Evolutionary conservation across 257 asterid species (phyloP).

Genomic region (Paulownia fortunei): DNA sequence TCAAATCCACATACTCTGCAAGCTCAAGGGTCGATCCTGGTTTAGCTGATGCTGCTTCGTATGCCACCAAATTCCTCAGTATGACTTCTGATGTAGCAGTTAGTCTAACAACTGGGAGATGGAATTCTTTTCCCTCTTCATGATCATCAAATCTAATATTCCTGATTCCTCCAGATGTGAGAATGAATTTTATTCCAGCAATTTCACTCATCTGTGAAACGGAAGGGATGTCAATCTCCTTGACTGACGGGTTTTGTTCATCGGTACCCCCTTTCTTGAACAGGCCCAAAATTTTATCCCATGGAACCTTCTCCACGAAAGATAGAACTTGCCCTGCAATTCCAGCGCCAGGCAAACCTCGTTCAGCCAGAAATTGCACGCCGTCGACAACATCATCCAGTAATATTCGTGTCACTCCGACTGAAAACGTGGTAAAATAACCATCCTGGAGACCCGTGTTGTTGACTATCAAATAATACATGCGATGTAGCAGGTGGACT

Average conservation of each 20-base stretch:
- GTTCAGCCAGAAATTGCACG: conserved; percentile 3
- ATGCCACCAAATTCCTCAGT: conserved; percentile 59
- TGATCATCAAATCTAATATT: conserved; percentile 34
- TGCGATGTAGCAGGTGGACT: conserved; percentile 37
- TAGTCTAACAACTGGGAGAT: conserved; percentile 53
- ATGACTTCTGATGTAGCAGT: conserved; percentile 47
- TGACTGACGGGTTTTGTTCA: not conserved
- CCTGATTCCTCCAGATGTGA: conserved; percentile 37
- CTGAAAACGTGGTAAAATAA: not conserved
- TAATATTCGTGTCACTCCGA: not conserved
- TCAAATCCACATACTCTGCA: conserved; percentile 56
- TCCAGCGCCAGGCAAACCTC: conserved; percentile 24
- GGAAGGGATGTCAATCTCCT: conserved; percentile 46
- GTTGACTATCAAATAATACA: conserved; percentile 42
- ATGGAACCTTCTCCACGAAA: conserved; percentile 20
- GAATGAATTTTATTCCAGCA: conserved; percentile 33
- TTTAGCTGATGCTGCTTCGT: conserved; percentile 47
- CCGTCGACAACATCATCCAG: not conserved
- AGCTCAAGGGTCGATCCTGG: conserved; percentile 43
- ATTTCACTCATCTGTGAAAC: conserved; percentile 35
- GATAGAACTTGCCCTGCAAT: conserved; percentile 20
- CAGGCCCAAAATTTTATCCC: conserved; percentile 16
- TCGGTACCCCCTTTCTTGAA: not conserved
- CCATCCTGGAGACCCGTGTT: not conserved
- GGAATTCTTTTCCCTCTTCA: conserved; percentile 23